phyloP scores from a whole-genome alignment of 2,329 filamentous ascomycete species.

The Scytalidium lignicola region DNA sequence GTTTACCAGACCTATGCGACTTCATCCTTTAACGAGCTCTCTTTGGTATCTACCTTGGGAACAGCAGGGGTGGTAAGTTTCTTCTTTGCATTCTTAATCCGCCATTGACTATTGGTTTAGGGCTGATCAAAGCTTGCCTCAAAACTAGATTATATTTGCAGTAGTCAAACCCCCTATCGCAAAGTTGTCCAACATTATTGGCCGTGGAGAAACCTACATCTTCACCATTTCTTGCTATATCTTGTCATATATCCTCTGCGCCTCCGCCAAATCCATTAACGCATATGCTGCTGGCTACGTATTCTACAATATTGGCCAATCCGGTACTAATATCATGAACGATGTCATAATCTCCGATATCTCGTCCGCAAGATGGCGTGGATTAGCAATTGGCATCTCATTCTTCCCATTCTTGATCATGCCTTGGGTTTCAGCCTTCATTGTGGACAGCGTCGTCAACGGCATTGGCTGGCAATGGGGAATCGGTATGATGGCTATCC shows the following conservation, averaged over 20 bases:
- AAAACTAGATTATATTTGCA: constrained; percentile 34
- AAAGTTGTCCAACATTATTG: constrained; percentile 57
- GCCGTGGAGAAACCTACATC: constrained; percentile 55
- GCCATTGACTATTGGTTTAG: too few relatives aligned
- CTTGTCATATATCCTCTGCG: constrained; percentile 53
- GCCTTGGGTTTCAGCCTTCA: constrained; percentile 48
- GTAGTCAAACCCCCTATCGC: constrained; percentile 56
- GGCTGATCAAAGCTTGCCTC: constrained; percentile 5
- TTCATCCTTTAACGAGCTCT: constrained; percentile 28
- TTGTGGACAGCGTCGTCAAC: constrained; percentile 37
- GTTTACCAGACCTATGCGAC: constrained; percentile 29
- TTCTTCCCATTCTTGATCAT: constrained; percentile 50
- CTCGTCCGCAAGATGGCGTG: constrained; percentile 47
- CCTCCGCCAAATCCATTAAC: constrained; percentile 45
- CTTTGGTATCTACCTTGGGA: constrained; percentile 23
- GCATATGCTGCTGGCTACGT: constrained; percentile 49
- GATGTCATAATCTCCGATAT: constrained; percentile 61
- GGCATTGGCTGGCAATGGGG: constrained; percentile 50
- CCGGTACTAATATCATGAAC: constrained; percentile 54
- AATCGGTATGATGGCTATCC: constrained; percentile 50
- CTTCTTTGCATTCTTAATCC: not conserved
- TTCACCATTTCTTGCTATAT: constrained; percentile 49
- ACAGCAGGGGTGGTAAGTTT: constrained; percentile 19
- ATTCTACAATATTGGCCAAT: constrained; percentile 54
- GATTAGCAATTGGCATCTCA: constrained; percentile 42